phyloP scores from a whole-genome alignment of 108 stramenopile genomes.

The Pelagomonas calceolata region DNA sequence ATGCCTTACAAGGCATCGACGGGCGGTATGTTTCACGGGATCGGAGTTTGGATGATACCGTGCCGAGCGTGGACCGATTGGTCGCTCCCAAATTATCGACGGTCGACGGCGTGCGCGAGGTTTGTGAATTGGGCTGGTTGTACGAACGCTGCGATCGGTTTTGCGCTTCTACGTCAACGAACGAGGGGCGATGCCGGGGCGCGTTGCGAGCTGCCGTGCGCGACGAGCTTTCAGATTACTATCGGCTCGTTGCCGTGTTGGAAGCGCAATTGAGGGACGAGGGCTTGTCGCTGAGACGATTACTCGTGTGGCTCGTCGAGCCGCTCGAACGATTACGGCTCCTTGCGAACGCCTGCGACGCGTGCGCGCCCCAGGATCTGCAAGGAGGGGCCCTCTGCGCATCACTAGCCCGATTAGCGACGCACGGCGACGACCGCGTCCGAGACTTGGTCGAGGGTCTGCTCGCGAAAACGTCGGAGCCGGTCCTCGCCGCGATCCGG shows the following conservation, averaged over 20 bases:
- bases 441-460: slow-evolving; percentile 17
- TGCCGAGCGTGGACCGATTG: slow-evolving; percentile 4
- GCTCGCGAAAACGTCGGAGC: slow-evolving; percentile 18
- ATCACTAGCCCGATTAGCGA: slow-evolving; percentile 14
- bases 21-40: neutral
- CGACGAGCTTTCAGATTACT: slow-evolving; percentile 13
- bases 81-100: neutral
- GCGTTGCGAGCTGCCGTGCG: slow-evolving; percentile 9
- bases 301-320: slow-evolving; percentile 11
- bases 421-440: slow-evolving; percentile 27
- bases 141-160: neutral
- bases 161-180: neutral
- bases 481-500: slow-evolving; percentile 20
- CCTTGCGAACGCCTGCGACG: slow-evolving; percentile 5
- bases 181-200: neutral
- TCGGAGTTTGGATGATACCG: no score
- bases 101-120: neutral
- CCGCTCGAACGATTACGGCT: neutral
- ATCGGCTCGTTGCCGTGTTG: slow-evolving; percentile 15
- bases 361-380: neutral
- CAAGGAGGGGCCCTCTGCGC: slow-evolving; percentile 27
- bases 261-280: slow-evolving; percentile 3
- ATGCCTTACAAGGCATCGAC: slow-evolving; percentile 8
- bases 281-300: slow-evolving; percentile 4
- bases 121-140: neutral